phyloP scores from a whole-genome alignment of 2,329 filamentous ascomycete genomes.

The Ustilaginoidea virens region DNA sequence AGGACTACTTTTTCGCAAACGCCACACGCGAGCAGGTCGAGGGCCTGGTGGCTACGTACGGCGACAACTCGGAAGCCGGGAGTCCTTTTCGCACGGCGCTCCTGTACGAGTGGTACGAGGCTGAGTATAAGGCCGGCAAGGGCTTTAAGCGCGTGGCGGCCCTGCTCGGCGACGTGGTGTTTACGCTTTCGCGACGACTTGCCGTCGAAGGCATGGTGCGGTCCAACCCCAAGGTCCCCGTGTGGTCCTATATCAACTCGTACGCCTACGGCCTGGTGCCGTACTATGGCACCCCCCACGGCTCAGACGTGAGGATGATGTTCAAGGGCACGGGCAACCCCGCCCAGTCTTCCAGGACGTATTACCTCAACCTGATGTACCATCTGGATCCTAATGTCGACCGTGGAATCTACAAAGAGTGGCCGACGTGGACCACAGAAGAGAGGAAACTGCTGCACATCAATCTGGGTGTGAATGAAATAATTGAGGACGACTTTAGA shows the following conservation, averaged over 20 bases:
- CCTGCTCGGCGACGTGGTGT: constrained; percentile 59
- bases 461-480: constrained; percentile 14
- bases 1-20: constrained; percentile 40
- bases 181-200: constrained; percentile 53
- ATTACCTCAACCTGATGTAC: constrained; percentile 60
- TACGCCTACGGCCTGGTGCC: constrained; percentile 60
- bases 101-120: constrained; percentile 60
- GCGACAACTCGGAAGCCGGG: constrained; percentile 36
- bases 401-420: constrained; percentile 19
- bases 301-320: constrained; percentile 50
- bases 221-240: constrained; percentile 41
- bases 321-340: constrained; percentile 53
- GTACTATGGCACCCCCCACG: constrained; percentile 63
- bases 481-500: no score
- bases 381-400: constrained; percentile 53
- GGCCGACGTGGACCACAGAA: constrained; percentile 26
- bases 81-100: constrained; percentile 56
- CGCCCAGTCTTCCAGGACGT: constrained; percentile 42
- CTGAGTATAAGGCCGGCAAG: no score
- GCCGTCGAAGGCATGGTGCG: constrained; percentile 36
- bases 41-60: constrained; percentile 47
- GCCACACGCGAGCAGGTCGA: constrained; percentile 35
- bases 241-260: constrained; percentile 61
- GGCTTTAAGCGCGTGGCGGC: constrained; percentile 65
- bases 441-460: constrained; percentile 35